Base-by-base conservation (phyloP, 2,329 filamentous ascomycete genomes). In the Dothideomycetes sp. region DNA sequence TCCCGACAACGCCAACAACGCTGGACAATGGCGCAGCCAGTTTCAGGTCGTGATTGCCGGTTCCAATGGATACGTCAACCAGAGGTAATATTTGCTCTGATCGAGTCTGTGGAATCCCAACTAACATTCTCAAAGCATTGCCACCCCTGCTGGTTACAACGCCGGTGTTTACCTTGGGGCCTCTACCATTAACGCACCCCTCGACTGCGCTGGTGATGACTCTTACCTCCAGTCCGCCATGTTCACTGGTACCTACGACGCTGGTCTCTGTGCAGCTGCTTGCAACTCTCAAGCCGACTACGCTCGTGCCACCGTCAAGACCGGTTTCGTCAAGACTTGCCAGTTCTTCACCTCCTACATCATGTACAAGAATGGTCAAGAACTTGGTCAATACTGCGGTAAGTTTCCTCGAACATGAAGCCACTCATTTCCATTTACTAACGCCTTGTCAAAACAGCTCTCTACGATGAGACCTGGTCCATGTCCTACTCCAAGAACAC, bases 1-100 rank as follows among this genome's bases (percentile, higher is more conserved):
- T 13, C 32, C 45, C 4, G 47, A 44, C 1, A 58, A 53, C 10
- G 60, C 59, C 4, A 56, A 36, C 23, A 64, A 64, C 45, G 28
- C 19, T 4, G 61, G 60, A 17, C 51, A 62, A 46, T 56, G 43
- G 37, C 54, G 58, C 9, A 48, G 46, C 16, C 25, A 52, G n/a
- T 57, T 68, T 58, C 49, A 57, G n/a, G 59, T 67, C 23, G 60
- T 62, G 18, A 63, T 68, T 33, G 56, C 63, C 12, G 65, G 59
- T 18, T 65, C 61, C 24, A 66, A 68, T 41, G 65, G 63, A 8
- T 55, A 50, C 43, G 45, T 47, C 43, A 51, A 52, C 33, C 37
- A 47, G 25, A 39, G n/a, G n/a, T n/a, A n/a, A n/a, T n/a, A n/a
- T n/a, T n/a, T n/a, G n/a, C n/a, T n/a, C n/a, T n/a, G n/a, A n/a